Conservation (phyloP, 2,329 filamentous ascomycete genomes). For the Fusarium pseudoanthophilum region DNA sequence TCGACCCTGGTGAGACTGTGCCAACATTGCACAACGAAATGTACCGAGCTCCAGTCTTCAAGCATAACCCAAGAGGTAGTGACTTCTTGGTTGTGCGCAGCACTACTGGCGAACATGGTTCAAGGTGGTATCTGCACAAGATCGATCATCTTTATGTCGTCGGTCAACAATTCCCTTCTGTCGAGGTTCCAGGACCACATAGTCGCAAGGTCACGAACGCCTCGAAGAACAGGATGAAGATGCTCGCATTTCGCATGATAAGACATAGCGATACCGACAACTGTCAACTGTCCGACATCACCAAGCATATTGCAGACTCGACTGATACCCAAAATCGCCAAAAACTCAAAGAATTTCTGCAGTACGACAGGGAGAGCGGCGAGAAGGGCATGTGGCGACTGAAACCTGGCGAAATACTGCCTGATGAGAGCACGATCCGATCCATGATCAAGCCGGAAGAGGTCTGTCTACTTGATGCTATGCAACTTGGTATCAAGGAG, state of each 20-base stretch:
- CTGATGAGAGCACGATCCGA: constrained; percentile 83
- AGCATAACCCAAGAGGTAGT: constrained; percentile 78
- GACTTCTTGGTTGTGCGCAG: constrained; percentile 91
- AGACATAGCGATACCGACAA: constrained; percentile 76
- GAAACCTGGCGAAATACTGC: constrained; percentile 75
- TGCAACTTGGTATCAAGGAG: constrained; percentile 94
- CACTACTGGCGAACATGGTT: constrained; percentile 80
- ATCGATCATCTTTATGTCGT: constrained; percentile 93
- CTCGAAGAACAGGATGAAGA: constrained; percentile 96
- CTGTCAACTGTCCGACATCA: constrained; percentile 84
- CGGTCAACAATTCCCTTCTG: constrained; percentile 90
- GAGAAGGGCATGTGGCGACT: constrained; percentile 86
- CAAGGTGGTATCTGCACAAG: constrained; percentile 84
- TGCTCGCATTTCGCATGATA: constrained; percentile 92
- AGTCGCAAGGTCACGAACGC: constrained; percentile 95
- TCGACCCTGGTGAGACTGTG: constrained; percentile 89
- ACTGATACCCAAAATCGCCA: constrained; percentile 96
- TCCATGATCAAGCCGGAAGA: constrained; percentile 95
- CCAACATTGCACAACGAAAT: constrained; percentile 94
- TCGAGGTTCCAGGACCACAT: constrained; percentile 93
- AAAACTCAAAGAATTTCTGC: constrained; percentile 96
- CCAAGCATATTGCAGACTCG: constrained; percentile 89
- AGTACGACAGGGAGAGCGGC: constrained; percentile 79
- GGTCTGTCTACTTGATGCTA: constrained; percentile 92
- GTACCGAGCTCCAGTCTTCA: constrained; percentile 94